A percentile compares a stretch with the other conserved stretches of the same genome.
phyloP scores from a whole-genome alignment of 2,329 filamentous ascomycete genomes.

The Diaporthe citriasiana region DNA sequence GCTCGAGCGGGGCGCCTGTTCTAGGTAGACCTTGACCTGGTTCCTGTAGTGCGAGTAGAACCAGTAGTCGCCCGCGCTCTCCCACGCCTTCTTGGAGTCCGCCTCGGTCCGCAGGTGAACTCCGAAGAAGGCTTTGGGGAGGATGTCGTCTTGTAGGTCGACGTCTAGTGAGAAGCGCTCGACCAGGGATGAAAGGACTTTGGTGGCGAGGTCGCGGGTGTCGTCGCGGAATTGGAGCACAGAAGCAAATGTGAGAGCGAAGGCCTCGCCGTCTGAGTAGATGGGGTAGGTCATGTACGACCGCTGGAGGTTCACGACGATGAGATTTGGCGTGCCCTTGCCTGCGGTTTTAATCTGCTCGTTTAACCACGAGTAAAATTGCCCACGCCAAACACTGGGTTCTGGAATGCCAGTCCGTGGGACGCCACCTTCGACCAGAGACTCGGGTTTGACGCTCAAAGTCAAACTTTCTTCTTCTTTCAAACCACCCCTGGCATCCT shows the following conservation, averaged over 20 bases:
- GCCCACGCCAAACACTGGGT: slow-evolving; percentile 1
- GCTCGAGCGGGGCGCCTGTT: slow-evolving; percentile 4
- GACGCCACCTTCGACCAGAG: slow-evolving; percentile 7
- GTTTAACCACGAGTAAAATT: slow-evolving; percentile 17
- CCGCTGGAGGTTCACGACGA: slow-evolving; percentile 19
- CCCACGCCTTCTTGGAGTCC: slow-evolving; percentile 19
- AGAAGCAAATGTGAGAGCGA: slow-evolving; percentile 51
- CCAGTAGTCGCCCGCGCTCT: slow-evolving; percentile 26
- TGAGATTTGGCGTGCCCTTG: neutral
- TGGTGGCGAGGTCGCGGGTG: slow-evolving; percentile 45
- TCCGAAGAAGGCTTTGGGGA: slow-evolving; percentile 31
- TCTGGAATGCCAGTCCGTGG: slow-evolving; percentile 21
- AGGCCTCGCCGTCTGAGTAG: slow-evolving; percentile 26
- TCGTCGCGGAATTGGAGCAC: slow-evolving; percentile 51
- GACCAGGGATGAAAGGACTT: neutral
- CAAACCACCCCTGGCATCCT: neutral
- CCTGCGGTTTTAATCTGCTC: neutral
- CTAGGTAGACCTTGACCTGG: slow-evolving; percentile 28
- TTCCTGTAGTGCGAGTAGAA: slow-evolving; percentile 24
- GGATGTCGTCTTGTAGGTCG: neutral
- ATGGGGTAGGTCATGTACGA: slow-evolving; percentile 33
- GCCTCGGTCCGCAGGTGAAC: slow-evolving; percentile 35
- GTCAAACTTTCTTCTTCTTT: neutral
- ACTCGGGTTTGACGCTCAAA: slow-evolving; percentile 1
- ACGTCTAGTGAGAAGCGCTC: slow-evolving; percentile 26